These are phyloP conservation scores for Fraxinus albicans DNA, from an alignment of 305 asterid species.

Conservation along the genomic window DNA sequence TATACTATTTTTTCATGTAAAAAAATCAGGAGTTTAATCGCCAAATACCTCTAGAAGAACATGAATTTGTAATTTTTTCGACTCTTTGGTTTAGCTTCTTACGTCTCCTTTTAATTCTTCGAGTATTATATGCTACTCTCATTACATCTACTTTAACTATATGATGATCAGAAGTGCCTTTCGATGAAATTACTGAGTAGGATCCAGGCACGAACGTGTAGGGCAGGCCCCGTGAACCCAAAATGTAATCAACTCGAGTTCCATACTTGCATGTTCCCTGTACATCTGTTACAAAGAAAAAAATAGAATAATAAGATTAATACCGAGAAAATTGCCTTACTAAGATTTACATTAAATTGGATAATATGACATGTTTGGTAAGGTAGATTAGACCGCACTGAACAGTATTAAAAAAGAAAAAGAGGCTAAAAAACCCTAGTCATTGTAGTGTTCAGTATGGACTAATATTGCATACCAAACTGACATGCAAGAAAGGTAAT, in stretches of 20 bases:
- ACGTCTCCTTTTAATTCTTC: slow-evolving; percentile 25
- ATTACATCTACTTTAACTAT: slow-evolving; percentile 75
- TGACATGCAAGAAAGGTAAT: background rate
- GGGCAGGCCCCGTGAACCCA: slow-evolving; percentile 53
- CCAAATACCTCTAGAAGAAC: slow-evolving; percentile 40
- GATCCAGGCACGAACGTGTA: slow-evolving; percentile 85
- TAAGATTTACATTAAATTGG: background rate
- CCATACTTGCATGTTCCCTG: slow-evolving; percentile 98
- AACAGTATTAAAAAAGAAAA: background rate
- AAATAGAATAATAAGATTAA: background rate
- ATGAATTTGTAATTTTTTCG: slow-evolving; percentile 41
- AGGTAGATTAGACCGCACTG: background rate
- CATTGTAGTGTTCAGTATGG: background rate
- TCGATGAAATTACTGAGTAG: slow-evolving; percentile 83
- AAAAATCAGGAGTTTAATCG: slow-evolving; percentile 14
- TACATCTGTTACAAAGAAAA: slow-evolving; percentile 50
- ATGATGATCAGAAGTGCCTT: slow-evolving; percentile 96
- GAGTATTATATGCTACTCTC: slow-evolving; percentile 37
- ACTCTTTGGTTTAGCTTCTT: slow-evolving; percentile 42
- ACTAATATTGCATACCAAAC: background rate
- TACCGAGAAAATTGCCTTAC: background rate
- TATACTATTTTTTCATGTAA: background rate
- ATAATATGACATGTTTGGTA: background rate
- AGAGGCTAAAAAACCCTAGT: background rate
- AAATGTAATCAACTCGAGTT: slow-evolving; percentile 84